Evolutionary conservation across 139 green algal genomes (phyloP).

Genomic region (Tetradesmus obliquus): DNA sequence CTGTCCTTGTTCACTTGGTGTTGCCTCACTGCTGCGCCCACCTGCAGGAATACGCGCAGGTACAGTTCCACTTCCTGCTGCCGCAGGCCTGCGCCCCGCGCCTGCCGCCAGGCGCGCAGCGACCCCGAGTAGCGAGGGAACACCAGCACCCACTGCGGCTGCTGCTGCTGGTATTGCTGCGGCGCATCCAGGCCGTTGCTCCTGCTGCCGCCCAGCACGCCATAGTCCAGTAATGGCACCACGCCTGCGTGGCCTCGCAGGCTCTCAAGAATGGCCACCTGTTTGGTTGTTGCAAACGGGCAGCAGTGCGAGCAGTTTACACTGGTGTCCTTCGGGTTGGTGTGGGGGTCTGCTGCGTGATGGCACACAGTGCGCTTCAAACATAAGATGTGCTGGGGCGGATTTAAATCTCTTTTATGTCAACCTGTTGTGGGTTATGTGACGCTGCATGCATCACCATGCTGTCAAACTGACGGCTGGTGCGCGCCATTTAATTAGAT

Average conservation of each 20-base stretch:
- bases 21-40: background rate
- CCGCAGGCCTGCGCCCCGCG: background rate
- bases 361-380: too few relatives aligned
- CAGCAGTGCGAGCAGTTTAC: background rate
- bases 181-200: background rate
- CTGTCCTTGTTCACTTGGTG: background rate
- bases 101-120: constrained; percentile 5
- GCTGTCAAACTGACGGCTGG: too few relatives aligned
- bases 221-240: constrained; percentile 39
- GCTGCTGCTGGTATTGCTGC: constrained; percentile 4
- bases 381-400: too few relatives aligned
- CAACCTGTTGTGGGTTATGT: too few relatives aligned
- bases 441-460: too few relatives aligned
- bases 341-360: background rate
- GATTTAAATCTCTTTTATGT: too few relatives aligned
- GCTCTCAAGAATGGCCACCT: constrained; percentile 27
- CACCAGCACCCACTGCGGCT: constrained; percentile 33
- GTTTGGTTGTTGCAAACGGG: background rate
- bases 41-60: constrained; percentile 27
- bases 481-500: too few relatives aligned
- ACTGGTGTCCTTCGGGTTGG: too few relatives aligned
- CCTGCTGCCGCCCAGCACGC: background rate
- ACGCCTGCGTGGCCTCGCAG: constrained; percentile 9
- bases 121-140: constrained; percentile 25
- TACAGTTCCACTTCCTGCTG: background rate